A percentile compares a stretch with the other conserved stretches of the same genome.
phyloP scores from a whole-genome alignment of 768 basidiomycete species.

The Termitomyces sp. region DNA sequence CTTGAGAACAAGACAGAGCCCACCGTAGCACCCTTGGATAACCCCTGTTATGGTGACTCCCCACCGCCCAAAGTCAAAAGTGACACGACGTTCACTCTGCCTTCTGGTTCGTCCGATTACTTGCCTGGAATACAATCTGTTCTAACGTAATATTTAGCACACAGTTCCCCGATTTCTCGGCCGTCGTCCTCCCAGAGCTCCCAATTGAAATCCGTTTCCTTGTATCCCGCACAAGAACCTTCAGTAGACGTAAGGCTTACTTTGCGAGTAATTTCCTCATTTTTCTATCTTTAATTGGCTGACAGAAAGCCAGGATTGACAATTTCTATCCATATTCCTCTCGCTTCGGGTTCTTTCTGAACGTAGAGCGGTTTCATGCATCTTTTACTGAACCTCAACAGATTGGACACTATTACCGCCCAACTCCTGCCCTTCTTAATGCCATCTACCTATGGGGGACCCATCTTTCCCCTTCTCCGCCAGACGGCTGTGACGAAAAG shows the following conservation, averaged over 20 bases:
- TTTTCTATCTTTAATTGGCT: neutral
- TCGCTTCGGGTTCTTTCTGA: slow-evolving; percentile 50
- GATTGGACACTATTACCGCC: slow-evolving; percentile 24
- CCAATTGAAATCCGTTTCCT: neutral
- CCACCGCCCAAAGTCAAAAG: neutral
- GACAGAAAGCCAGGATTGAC: slow-evolving; percentile 15
- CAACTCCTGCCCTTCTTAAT: slow-evolving; percentile 30
- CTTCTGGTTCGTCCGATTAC: neutral
- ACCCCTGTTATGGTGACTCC: slow-evolving; percentile 9
- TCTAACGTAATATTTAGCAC: neutral
- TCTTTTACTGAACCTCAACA: slow-evolving; percentile 22
- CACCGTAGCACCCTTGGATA: slow-evolving; percentile 6
- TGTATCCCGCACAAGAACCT: slow-evolving; percentile 4
- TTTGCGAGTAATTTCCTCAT: slow-evolving; percentile 3
- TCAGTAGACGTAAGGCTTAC: slow-evolving; percentile 10
- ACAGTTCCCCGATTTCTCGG: neutral
- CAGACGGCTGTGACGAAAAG: slow-evolving; percentile 22
- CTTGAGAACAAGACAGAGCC: slow-evolving; percentile 24
- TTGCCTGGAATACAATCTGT: neutral
- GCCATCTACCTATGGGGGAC: slow-evolving; percentile 32
- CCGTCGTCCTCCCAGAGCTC: neutral
- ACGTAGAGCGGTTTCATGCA: slow-evolving; percentile 35
- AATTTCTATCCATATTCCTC: slow-evolving; percentile 35
- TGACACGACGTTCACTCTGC: neutral
- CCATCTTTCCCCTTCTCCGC: slow-evolving; percentile 21